Percentiles rank a stretch among this genome's conserved stretches.
phyloP scores from a whole-genome alignment of 1,139 yeast genomes.

The Chernovozyma aurita region DNA sequence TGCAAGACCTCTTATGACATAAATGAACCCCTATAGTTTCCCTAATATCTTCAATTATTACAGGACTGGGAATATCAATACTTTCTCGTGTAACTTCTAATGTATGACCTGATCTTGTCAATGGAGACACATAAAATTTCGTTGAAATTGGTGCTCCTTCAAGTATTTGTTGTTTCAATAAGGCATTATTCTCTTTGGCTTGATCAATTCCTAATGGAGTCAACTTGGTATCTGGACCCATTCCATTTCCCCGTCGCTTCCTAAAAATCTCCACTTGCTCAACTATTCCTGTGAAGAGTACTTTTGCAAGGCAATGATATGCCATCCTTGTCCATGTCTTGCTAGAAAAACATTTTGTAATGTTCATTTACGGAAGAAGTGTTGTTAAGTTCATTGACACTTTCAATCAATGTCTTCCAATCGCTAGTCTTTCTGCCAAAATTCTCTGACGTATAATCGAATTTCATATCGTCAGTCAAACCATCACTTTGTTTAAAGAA shows the following conservation, averaged over 20 bases:
- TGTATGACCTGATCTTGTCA: slow-evolving; percentile 59
- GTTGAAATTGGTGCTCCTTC: slow-evolving; percentile 53
- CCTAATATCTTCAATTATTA: slow-evolving; percentile 52
- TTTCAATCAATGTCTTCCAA: slow-evolving; percentile 41
- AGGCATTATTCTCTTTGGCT: slow-evolving; percentile 41
- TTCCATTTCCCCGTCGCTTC: slow-evolving; percentile 50
- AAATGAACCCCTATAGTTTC: slow-evolving; percentile 67
- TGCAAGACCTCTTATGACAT: slow-evolving; percentile 57
- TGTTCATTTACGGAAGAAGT: slow-evolving; percentile 18
- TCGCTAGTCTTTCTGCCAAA: slow-evolving; percentile 44
- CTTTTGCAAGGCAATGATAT: slow-evolving; percentile 55
- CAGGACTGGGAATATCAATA: slow-evolving; percentile 30
- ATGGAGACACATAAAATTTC: slow-evolving; percentile 57
- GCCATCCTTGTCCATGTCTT: slow-evolving; percentile 78
- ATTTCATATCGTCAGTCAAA: slow-evolving; percentile 42
- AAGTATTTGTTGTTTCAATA: slow-evolving; percentile 39
- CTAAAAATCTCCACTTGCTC: slow-evolving; percentile 50
- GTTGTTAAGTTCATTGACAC: slow-evolving; percentile 34
- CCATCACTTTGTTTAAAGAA: slow-evolving; percentile 48
- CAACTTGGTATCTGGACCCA: slow-evolving; percentile 68
- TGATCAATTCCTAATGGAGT: slow-evolving; percentile 51
- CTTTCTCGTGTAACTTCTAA: slow-evolving; percentile 56
- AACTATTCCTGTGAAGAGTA: slow-evolving; percentile 61
- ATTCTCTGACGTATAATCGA: slow-evolving; percentile 42
- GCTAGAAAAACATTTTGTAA: slow-evolving; percentile 62